Evolutionary conservation across 2,329 filamentous ascomycete genomes (phyloP).

Genomic region (Nemania sp.): DNA sequence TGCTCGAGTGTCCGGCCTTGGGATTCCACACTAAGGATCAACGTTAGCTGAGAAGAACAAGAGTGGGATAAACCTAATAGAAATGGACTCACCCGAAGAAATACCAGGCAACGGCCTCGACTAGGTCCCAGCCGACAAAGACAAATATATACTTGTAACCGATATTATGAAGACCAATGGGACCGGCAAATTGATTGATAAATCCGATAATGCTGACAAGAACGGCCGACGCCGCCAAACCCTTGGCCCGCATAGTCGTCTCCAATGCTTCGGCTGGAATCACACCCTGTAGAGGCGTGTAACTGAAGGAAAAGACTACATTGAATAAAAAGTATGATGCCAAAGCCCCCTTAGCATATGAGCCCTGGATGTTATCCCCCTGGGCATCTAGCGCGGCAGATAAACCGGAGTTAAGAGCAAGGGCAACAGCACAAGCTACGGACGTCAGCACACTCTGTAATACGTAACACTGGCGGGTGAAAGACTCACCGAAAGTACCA

Average conservation of each 20-base stretch:
- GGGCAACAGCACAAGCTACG: constrained; percentile 54
- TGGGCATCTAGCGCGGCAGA: constrained; percentile 53
- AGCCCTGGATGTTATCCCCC: constrained; percentile 50
- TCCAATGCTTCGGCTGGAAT: constrained; percentile 62
- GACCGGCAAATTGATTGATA: constrained; percentile 62
- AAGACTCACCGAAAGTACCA: constrained; percentile 55
- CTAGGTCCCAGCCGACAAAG: constrained; percentile 62
- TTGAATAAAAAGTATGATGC: constrained; percentile 64
- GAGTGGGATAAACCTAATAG: neutral
- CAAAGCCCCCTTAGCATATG: constrained; percentile 58
- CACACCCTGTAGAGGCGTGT: constrained; percentile 62
- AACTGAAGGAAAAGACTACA: constrained; percentile 62
- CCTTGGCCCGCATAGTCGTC: constrained; percentile 62
- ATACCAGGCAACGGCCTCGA: constrained; percentile 58
- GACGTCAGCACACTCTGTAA: constrained; percentile 22
- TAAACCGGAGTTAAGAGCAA: constrained; percentile 61
- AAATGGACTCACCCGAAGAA: constrained; percentile 57
- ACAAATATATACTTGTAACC: constrained; percentile 59
- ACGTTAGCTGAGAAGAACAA: constrained; percentile 27
- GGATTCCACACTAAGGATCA: constrained; percentile 58
- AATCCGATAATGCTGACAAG: constrained; percentile 60
- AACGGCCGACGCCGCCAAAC: constrained; percentile 59
- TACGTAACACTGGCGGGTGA: constrained; percentile 15
- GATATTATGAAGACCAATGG: constrained; percentile 60
- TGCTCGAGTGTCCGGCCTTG: constrained; percentile 64